Base-by-base conservation (phyloP, 768 basidiomycete species). In the Candolleomyces eurysporus region DNA sequence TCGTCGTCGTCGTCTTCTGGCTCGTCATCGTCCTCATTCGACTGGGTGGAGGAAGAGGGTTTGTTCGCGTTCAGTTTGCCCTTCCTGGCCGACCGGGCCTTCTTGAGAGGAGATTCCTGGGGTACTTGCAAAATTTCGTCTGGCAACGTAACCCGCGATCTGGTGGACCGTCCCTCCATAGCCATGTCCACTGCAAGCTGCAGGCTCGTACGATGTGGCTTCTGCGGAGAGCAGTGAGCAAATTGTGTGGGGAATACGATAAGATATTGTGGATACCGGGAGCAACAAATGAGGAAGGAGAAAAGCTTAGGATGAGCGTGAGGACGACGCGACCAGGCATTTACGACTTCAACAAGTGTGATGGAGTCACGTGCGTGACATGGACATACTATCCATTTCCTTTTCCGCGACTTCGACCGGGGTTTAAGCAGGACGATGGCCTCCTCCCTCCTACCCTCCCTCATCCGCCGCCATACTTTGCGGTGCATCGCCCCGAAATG, bases 101-200 rank as follows among this genome's bases (percentile, higher is more conserved):
- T 74, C 68, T 86, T 85, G 73, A 85, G 73, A 2, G 84, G 84
- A 21, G 84, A 85, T 31, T 74, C 71, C 39, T 77, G 75, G 32
- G 82, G 72, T 51, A 84, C 67, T 46, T 72, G 74, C 22, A 84
- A 71, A n/a, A 82, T 71, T 22, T 74, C 69, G 69, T 85, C 78
- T 30, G 82, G 74, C 30, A 83, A 69, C 31, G 75, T 73, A 63
- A 82, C 72, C 67, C 84, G 84, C 50, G 84, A 87, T 66, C 85
- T 78, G 17, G 83, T 85, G 46, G 61, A 57, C 48, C 61, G 55
- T 8, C 61, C 55, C 36, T 52, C 61, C 61, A 61, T 61, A 30
- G 30, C 61, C 50, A 52, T 57, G 60, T 54, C 60, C 31, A 57
- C 30, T 26, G 19, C 14, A 32, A 21, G 8, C 32, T n/a, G 16